Percentiles rank a stretch among this genome's conserved stretches.
phyloP scores from a whole-genome alignment of 371 early-diverging fungal species.

The Mortierella sp. region DNA sequence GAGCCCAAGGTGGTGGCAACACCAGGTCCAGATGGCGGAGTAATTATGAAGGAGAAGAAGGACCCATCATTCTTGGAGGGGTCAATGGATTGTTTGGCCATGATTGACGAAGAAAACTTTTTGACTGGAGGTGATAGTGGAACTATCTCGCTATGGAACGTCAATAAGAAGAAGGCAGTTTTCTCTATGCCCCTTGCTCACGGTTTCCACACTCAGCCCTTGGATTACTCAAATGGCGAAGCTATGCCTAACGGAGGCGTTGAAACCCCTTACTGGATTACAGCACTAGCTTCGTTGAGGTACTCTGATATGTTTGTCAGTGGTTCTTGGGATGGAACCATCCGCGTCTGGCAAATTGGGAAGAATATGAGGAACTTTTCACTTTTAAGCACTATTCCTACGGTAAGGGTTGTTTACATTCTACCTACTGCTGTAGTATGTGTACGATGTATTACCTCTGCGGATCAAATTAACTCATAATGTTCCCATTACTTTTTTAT shows the following conservation, averaged over 20 bases:
- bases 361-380: slow-evolving; percentile 76
- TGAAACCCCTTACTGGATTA: slow-evolving; percentile 84
- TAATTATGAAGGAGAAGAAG: slow-evolving; percentile 43
- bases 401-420: slow-evolving; percentile 56
- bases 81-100: slow-evolving; percentile 86
- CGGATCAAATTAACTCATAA: slow-evolving; percentile 9
- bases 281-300: slow-evolving; percentile 82
- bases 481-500: background rate
- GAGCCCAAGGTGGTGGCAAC: slow-evolving; percentile 44
- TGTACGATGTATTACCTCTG: background rate
- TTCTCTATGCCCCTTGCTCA: slow-evolving; percentile 84
- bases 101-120: slow-evolving; percentile 93
- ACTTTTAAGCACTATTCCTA: slow-evolving; percentile 68
- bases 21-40: slow-evolving; percentile 31
- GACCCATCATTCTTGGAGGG: slow-evolving; percentile 71
- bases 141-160: slow-evolving; percentile 92
- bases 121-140: slow-evolving; percentile 93
- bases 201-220: slow-evolving; percentile 67
- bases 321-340: slow-evolving; percentile 92
- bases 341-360: slow-evolving; percentile 90
- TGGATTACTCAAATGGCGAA: slow-evolving; percentile 42
- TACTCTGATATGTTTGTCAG: slow-evolving; percentile 92
- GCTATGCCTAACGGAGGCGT: slow-evolving; percentile 60
- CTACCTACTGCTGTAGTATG: background rate
- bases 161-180: slow-evolving; percentile 90